phyloP scores from a whole-genome alignment of 257 asterid species.

The Phtheirospermum japonicum region DNA sequence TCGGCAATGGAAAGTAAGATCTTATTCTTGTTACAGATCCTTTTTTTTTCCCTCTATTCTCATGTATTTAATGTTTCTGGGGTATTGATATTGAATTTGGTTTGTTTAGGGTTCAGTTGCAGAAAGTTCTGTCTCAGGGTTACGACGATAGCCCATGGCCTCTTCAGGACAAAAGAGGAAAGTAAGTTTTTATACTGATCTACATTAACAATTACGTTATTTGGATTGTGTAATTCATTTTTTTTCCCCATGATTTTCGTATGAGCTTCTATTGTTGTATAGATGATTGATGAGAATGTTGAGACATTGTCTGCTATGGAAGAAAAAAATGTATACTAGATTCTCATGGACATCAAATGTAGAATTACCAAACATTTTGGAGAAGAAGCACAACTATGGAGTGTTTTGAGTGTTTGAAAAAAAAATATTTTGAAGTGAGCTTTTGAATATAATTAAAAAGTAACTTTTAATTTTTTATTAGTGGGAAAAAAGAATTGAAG shows the following conservation, averaged over 20 bases:
- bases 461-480: too few species aligned
- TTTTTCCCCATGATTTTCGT: not conserved
- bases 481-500: too few species aligned
- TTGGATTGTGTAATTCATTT: not conserved
- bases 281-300: not conserved
- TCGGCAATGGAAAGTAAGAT: constrained; percentile 84
- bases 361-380: too few species aligned
- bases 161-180: constrained; percentile 76
- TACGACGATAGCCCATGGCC: constrained; percentile 83
- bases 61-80: not conserved
- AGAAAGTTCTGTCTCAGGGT: constrained; percentile 75
- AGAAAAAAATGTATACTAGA: too few species aligned
- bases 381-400: too few species aligned
- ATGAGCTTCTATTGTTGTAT: constrained; percentile 2
- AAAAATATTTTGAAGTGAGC: too few species aligned
- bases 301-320: too few species aligned
- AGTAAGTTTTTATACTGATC: constrained; percentile 37
- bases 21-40: not conserved
- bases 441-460: too few species aligned
- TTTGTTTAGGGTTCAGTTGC: constrained; percentile 64
- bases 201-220: constrained; percentile 1
- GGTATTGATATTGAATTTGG: constrained; percentile 23
- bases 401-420: too few species aligned
- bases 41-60: too few species aligned
- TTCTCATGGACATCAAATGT: too few species aligned